Conservation (phyloP, 2,329 filamentous ascomycete species). For the Incumbomyces lentus region DNA sequence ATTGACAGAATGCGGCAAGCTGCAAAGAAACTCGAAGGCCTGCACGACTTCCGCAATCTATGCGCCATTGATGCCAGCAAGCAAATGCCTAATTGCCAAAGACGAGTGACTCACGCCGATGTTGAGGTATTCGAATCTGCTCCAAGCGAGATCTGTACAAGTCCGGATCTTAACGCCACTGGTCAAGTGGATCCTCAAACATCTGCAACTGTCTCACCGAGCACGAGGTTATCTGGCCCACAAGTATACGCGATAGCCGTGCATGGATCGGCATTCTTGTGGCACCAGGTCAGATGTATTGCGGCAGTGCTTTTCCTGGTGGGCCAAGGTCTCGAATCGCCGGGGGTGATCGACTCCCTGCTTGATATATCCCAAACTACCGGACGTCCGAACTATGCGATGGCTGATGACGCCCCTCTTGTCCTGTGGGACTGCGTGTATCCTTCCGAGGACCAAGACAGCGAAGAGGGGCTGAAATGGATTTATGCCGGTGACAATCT, state of each 20-base stretch:
- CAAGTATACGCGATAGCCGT: constrained; percentile 83
- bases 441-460: constrained; percentile 42
- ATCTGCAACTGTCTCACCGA: constrained; percentile 10
- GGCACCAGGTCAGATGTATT: constrained; percentile 97
- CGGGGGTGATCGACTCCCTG: constrained; percentile 61
- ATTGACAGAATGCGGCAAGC: constrained; percentile 77
- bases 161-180: constrained; percentile 21
- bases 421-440: constrained; percentile 97
- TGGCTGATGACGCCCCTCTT: constrained; percentile 80
- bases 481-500: constrained; percentile 62
- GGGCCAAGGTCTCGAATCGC: constrained; percentile 73
- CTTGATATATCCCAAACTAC: constrained; percentile 64
- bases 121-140: constrained; percentile 59
- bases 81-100: constrained; percentile 72
- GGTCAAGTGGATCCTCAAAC: not conserved
- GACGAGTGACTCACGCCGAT: constrained; percentile 68
- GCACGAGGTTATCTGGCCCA: constrained; percentile 22
- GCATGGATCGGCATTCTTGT: constrained; percentile 84
- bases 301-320: constrained; percentile 86
- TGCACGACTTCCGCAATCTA: constrained; percentile 93
- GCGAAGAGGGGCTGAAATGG: constrained; percentile 62
- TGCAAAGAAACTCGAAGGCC: constrained; percentile 67
- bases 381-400: constrained; percentile 72
- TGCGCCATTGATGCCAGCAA: constrained; percentile 89
- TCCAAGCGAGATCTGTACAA: constrained; percentile 47